A percentile compares a stretch with the other conserved stretches of the same genome.
Conservation (phyloP, 768 basidiomycete genomes). For the Hericium alpestre region DNA sequence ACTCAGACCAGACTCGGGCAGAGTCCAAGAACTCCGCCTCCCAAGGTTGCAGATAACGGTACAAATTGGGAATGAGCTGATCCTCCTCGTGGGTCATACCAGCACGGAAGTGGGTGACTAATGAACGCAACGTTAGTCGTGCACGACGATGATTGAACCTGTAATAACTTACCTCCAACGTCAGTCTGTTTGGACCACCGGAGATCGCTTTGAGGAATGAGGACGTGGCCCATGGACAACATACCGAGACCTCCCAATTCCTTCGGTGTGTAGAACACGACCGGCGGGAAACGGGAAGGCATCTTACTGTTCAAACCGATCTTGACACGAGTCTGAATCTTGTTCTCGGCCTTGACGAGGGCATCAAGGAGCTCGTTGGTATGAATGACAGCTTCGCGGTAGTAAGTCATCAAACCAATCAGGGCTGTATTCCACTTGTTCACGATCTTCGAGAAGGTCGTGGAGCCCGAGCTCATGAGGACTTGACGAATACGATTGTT, state of each 20-base stretch:
- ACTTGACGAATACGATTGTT: slow-evolving; percentile 96
- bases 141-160: not conserved
- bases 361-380: slow-evolving; percentile 94
- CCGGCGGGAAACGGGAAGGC: slow-evolving; percentile 97
- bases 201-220: slow-evolving; percentile 95
- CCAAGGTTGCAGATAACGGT: slow-evolving; percentile 95
- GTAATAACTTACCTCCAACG: slow-evolving; percentile 51
- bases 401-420: slow-evolving; percentile 96
- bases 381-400: slow-evolving; percentile 94
- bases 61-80: slow-evolving; percentile 92
- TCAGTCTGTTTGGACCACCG: slow-evolving; percentile 99
- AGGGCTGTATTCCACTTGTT: slow-evolving; percentile 97
- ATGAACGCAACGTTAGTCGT: not conserved
- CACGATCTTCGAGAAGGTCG: slow-evolving; percentile 98
- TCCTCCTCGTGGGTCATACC: slow-evolving; percentile 97
- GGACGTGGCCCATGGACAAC: slow-evolving; percentile 98
- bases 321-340: slow-evolving; percentile 99
- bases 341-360: slow-evolving; percentile 97
- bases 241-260: slow-evolving; percentile 97
- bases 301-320: slow-evolving; percentile 99
- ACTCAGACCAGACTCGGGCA: slow-evolving; percentile 98
- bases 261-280: slow-evolving; percentile 95
- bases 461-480: slow-evolving; percentile 96
- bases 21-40: slow-evolving; percentile 97
- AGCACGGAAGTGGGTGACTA: slow-evolving; percentile 96